phyloP scores from a whole-genome alignment of 306 rosid genomes.

The Dalbergia cultrata region DNA sequence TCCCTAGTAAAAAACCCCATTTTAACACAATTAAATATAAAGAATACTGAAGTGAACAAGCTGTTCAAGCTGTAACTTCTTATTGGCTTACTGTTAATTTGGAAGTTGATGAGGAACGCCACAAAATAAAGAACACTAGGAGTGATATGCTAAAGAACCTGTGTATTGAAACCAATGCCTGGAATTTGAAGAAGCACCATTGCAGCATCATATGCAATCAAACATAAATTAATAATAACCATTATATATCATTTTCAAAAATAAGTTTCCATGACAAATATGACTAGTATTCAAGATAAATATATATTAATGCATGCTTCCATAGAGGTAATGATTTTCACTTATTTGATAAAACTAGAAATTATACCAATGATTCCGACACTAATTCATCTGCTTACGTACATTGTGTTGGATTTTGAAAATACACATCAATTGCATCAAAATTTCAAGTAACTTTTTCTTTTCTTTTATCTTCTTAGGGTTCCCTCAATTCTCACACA shows the following conservation, averaged over 20 bases:
- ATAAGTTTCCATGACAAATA: slow-evolving; percentile 13
- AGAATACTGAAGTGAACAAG: slow-evolving; percentile 29
- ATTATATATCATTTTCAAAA: slow-evolving; percentile 3
- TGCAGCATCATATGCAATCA: slow-evolving; percentile 50
- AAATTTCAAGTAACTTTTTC: not conserved
- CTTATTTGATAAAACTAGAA: slow-evolving; percentile 10
- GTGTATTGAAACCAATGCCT: slow-evolving; percentile 99
- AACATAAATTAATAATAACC: slow-evolving; percentile 33
- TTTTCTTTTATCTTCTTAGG: not conserved
- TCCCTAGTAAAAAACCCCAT: slow-evolving; percentile 58
- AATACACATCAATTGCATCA: not conserved
- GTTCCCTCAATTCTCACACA: not conserved
- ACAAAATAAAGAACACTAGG: slow-evolving; percentile 74
- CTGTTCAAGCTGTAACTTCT: slow-evolving; percentile 43
- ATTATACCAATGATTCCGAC: slow-evolving; percentile 6
- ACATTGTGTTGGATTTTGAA: not conserved
- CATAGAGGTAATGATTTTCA: slow-evolving; percentile 22
- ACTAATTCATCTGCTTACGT: not conserved
- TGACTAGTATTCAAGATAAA: not conserved
- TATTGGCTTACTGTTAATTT: slow-evolving; percentile 58
- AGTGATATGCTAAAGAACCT: slow-evolving; percentile 98
- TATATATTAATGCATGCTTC: slow-evolving; percentile 34
- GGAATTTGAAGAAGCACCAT: slow-evolving; percentile 79
- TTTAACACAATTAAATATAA: slow-evolving; percentile 45
- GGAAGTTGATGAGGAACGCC: slow-evolving; percentile 73